Base-by-base conservation (phyloP, 2,329 filamentous ascomycete genomes). In the Emmonsiellopsis sp. region DNA sequence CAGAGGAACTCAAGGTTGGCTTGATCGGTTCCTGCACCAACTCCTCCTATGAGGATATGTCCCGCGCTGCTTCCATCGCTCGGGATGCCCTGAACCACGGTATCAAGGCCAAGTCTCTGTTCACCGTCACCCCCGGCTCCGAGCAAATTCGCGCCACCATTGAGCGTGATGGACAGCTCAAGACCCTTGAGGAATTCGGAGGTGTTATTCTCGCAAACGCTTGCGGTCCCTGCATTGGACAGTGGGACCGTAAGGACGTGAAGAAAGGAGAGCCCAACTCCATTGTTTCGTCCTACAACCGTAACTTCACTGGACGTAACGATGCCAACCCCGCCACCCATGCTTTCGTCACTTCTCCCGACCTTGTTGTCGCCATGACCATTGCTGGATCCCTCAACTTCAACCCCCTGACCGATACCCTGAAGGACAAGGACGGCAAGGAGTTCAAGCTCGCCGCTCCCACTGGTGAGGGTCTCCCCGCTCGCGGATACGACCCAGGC, bases 1-100 rank as follows among this genome's bases (percentile, higher is more conserved):
- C 93, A 16, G 85, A 93, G 74, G 90, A 95, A 70, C 81, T 98
- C 67, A 96, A 95, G 79, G 93, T 95, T 62, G 92, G 92, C 69
- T 79, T 98, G 55, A 97, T 98, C 67, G 93, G 93, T 63, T 96
- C 91, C 66, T 98, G 93, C 87, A 98, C 93, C 65, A 98, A 98
- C 83, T 86, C 83, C 47, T 86, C 83, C 2, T 86, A 86, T 67
- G 83, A 86, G 78, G 93, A 97, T 69, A 97, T 97, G 92, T 87
- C 84, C 65, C 89, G 93, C 61, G 89, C 86, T 61, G 91, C 91
- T 58, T 90, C 87, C 57, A 95, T 97, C 70, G 92, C 89, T 60
- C 84, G 84, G 63, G 90, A 97, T 70, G 93, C 93, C 62, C 82
- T 96, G 63, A 78, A 87, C 72, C 91, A 96, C 72, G 93, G 93